These are phyloP conservation scores for Penicillium herquei DNA, from an alignment of 495 filamentous ascomycete genomes.

Conservation along the genomic window DNA sequence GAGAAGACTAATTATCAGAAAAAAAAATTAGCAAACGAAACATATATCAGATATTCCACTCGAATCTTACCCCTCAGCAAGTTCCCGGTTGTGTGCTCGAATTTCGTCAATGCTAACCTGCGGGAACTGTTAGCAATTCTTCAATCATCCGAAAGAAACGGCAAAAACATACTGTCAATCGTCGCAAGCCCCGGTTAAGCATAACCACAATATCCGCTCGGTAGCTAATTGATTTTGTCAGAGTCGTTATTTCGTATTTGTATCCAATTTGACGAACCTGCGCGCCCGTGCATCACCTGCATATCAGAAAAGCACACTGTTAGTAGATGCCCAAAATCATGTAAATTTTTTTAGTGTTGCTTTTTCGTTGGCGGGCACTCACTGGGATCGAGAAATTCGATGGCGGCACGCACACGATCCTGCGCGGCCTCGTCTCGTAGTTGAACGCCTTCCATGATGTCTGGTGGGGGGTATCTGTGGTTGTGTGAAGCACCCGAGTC, in stretches of 20 bases:
- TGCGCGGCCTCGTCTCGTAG: slow-evolving; percentile 79
- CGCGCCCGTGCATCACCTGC: slow-evolving; percentile 53
- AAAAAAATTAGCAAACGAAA: not conserved
- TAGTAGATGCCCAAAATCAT: slow-evolving; percentile 9
- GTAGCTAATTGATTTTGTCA: slow-evolving; percentile 51
- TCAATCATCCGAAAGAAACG: not conserved
- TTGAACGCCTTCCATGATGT: slow-evolving; percentile 66
- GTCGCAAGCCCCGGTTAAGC: slow-evolving; percentile 80
- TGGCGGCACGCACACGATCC: slow-evolving; percentile 75
- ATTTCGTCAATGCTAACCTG: slow-evolving; percentile 94
- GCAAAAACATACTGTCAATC: slow-evolving; percentile 53
- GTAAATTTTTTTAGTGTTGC: not conserved
- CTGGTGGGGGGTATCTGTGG: slow-evolving; percentile 8
- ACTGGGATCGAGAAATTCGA: slow-evolving; percentile 87
- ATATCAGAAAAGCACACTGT: slow-evolving; percentile 15
- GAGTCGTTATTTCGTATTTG: not conserved
- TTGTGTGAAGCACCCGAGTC: slow-evolving; percentile 14
- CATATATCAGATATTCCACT: not conserved
- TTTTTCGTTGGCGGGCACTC: slow-evolving; percentile 25
- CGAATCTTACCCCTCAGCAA: slow-evolving; percentile 70
- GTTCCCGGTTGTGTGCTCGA: slow-evolving; percentile 80
- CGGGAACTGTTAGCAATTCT: slow-evolving; percentile 16
- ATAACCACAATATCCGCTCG: slow-evolving; percentile 86
- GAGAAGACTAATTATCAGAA: slow-evolving; percentile 55
- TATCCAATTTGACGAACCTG: slow-evolving; percentile 45